These are phyloP conservation scores for Carex scoparia DNA, from an alignment of 176 grass and related monocot species.

Conservation along the genomic window DNA sequence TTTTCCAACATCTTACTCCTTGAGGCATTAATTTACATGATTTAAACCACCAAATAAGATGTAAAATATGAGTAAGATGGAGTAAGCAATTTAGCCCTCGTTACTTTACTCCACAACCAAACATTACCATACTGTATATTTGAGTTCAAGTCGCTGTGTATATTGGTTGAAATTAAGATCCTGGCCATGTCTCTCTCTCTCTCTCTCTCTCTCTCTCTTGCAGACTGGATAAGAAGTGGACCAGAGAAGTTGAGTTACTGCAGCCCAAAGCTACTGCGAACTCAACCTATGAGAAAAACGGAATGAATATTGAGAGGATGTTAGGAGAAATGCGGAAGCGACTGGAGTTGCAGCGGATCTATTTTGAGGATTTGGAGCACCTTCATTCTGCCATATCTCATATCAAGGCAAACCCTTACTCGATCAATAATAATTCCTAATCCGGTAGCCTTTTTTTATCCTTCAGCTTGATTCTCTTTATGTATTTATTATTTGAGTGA, in stretches of 20 bases:
- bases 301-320: not conserved
- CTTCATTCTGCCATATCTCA: slow-evolving; percentile 10
- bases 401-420: slow-evolving; percentile 5
- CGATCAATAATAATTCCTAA: not conserved
- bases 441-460: not conserved
- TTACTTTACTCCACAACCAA: too few relatives aligned
- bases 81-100: too few relatives aligned
- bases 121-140: not conserved
- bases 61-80: too few relatives aligned
- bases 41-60: too few relatives aligned
- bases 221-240: not conserved
- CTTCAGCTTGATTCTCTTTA: not conserved
- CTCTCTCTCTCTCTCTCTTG: not conserved
- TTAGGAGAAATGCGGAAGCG: slow-evolving; percentile 4
- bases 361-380: slow-evolving; percentile 28
- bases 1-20: too few relatives aligned
- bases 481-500: not conserved
- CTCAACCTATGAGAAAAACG: not conserved
- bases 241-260: not conserved
- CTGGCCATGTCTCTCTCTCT: not conserved
- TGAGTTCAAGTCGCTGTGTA: not conserved
- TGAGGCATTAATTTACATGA: too few relatives aligned
- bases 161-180: not conserved
- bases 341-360: slow-evolving; percentile 12
- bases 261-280: not conserved